Percentiles rank a stretch among this genome's conserved stretches.
Evolutionary conservation across 306 rosid species (phyloP).

Genomic region (Sophora flavescens): DNA sequence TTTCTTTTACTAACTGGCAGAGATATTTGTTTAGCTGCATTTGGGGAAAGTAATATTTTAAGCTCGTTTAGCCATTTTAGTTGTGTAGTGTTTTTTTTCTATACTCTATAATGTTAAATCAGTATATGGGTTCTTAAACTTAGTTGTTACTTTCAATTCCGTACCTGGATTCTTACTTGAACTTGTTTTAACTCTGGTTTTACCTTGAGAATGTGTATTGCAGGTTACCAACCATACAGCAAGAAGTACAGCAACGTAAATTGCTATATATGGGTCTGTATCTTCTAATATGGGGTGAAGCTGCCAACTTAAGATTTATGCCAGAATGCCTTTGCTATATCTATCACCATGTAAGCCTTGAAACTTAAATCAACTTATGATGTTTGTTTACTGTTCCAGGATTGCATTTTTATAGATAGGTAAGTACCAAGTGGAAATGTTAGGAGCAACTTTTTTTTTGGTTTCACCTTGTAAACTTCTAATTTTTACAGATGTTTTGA

Average conservation of each 20-base stretch:
- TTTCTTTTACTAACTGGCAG: slow-evolving; percentile 21
- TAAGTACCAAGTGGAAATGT: not conserved
- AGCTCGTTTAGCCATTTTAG: slow-evolving; percentile 21
- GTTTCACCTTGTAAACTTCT: not conserved
- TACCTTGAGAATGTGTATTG: slow-evolving; percentile 36
- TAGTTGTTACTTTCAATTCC: slow-evolving; percentile 32
- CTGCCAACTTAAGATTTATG: slow-evolving; percentile 98
- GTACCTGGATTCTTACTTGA: slow-evolving; percentile 21
- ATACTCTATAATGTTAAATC: not conserved
- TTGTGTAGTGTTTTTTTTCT: slow-evolving; percentile 33
- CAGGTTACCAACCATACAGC: slow-evolving; percentile 99
- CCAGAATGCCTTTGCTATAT: slow-evolving; percentile 99
- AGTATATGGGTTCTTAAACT: slow-evolving; percentile 27
- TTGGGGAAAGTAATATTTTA: not conserved
- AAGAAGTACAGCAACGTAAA: slow-evolving; percentile 98
- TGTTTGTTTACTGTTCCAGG: slow-evolving; percentile 10
- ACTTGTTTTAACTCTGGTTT: slow-evolving; percentile 26
- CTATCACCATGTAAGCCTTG: slow-evolving; percentile 87
- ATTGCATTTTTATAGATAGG: not conserved
- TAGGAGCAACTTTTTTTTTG: not conserved
- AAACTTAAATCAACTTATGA: slow-evolving; percentile 2
- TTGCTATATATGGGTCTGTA: slow-evolving; percentile 95
- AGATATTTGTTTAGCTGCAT: slow-evolving; percentile 15
- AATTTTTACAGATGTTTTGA: too few relatives aligned
- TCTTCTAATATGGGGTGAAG: slow-evolving; percentile 99